These are phyloP conservation scores for Typha latifolia DNA, from an alignment of 176 grass and related monocot genomes.

Conservation along the genomic window DNA sequence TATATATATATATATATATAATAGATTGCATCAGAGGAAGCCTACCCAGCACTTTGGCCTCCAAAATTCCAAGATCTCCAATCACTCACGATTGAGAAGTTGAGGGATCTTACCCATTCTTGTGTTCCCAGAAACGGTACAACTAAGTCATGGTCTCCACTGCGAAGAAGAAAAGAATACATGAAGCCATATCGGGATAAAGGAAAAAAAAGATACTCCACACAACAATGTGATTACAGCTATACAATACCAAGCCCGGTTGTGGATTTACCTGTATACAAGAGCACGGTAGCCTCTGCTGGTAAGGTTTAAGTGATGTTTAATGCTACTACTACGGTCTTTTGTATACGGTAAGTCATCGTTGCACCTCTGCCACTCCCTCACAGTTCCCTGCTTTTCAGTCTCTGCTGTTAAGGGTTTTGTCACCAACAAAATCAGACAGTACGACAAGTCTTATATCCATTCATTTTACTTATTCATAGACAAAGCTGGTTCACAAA, in stretches of 20 bases:
- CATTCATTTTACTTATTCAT: background rate
- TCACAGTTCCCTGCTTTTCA: conserved; percentile 29
- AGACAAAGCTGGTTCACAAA: background rate
- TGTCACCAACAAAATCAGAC: background rate
- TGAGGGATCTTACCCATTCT: conserved; percentile 43
- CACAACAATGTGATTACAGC: background rate
- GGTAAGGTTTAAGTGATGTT: conserved; percentile 31
- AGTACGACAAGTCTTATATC: background rate
- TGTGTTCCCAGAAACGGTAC: conserved; percentile 38
- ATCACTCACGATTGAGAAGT: conserved; percentile 27
- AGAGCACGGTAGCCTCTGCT: conserved; percentile 34
- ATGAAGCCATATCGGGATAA: background rate
- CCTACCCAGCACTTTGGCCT: conserved; percentile 40
- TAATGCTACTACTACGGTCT: conserved; percentile 30
- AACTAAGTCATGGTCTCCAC: conserved; percentile 35
- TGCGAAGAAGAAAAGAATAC: background rate
- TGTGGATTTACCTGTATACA: conserved; percentile 30
- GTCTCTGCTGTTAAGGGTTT: background rate
- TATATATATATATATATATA: no score
- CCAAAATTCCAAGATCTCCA: conserved; percentile 54
- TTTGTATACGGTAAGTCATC: background rate
- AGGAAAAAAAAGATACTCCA: background rate
- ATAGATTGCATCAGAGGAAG: background rate
- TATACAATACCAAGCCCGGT: background rate
- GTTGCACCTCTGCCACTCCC: conserved; percentile 37